Conservation (phyloP, 352 stramenopile genomes). For the Globisporangium orthogonon region DNA sequence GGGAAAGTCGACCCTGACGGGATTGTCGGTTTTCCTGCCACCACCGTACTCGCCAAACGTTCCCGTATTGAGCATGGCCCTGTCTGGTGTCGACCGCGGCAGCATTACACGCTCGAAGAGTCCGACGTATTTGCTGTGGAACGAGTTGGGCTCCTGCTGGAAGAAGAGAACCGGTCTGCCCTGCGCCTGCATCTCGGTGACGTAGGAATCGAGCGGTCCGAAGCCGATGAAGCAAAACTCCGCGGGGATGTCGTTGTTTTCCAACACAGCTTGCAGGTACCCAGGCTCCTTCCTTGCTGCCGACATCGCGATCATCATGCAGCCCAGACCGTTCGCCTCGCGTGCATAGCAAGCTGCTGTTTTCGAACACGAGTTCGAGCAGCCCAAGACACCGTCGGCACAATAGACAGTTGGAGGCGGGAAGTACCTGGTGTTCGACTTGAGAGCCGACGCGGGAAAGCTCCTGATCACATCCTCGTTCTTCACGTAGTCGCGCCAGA, state of each 20-base stretch:
- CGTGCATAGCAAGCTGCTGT: slow-evolving; percentile 29
- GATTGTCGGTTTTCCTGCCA: slow-evolving; percentile 33
- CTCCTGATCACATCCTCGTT: slow-evolving; percentile 4
- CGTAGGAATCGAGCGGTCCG: slow-evolving; percentile 14
- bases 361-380: slow-evolving; percentile 34
- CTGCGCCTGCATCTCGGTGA: slow-evolving; percentile 20
- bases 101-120: slow-evolving; percentile 31
- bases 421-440: background rate
- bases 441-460: slow-evolving; percentile 19
- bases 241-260: background rate
- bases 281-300: slow-evolving; percentile 4
- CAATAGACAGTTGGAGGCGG: slow-evolving; percentile 5
- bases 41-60: slow-evolving; percentile 45
- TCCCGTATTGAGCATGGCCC: slow-evolving; percentile 13
- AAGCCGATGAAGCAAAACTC: slow-evolving; percentile 21
- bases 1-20: slow-evolving; percentile 35
- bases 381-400: slow-evolving; percentile 26
- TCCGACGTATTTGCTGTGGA: slow-evolving; percentile 22
- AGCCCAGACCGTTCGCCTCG: slow-evolving; percentile 23
- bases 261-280: slow-evolving; percentile 31
- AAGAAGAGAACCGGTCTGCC: slow-evolving; percentile 35
- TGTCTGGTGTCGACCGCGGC: slow-evolving; percentile 22
- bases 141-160: slow-evolving; percentile 39
- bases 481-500: slow-evolving; percentile 34
- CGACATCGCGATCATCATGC: slow-evolving; percentile 36